Evolutionary conservation across 78 protist genomes (phyloP).

Genomic region (Polysphondylium violaceum): DNA sequence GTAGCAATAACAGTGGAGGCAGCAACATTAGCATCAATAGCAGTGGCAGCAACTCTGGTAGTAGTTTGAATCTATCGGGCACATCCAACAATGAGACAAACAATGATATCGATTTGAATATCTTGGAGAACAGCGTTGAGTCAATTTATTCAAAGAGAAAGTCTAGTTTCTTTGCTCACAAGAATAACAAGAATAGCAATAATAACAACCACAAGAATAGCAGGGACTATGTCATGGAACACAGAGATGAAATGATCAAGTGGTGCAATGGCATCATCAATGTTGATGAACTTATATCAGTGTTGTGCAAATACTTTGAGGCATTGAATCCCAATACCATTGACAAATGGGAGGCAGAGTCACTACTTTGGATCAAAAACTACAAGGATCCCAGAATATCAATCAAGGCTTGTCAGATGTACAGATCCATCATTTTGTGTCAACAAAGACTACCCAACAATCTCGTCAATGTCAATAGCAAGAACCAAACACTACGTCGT

Average conservation of each 20-base stretch:
- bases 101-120: conserved; percentile 16
- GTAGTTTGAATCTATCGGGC: conserved; percentile 9
- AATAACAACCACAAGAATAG: too few species aligned
- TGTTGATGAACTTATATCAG: conserved; percentile 47
- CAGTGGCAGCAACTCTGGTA: background rate
- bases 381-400: conserved; percentile 66
- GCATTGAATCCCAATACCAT: conserved; percentile 16
- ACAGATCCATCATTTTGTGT: conserved; percentile 62
- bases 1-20: background rate
- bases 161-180: conserved; percentile 8
- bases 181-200: background rate
- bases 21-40: background rate
- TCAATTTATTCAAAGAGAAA: conserved; percentile 53
- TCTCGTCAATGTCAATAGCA: background rate
- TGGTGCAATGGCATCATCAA: conserved; percentile 70
- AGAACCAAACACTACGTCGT: conserved; percentile 15
- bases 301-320: conserved; percentile 69
- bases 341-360: conserved; percentile 68
- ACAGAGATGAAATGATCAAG: conserved; percentile 71
- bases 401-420: conserved; percentile 62
- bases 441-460: conserved; percentile 40
- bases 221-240: conserved; percentile 66
- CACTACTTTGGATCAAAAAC: conserved; percentile 64
- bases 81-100: background rate
- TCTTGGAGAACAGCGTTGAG: background rate